These are phyloP conservation scores for Cordia subcordata DNA, from an alignment of 257 asterid species.

Conservation along the genomic window DNA sequence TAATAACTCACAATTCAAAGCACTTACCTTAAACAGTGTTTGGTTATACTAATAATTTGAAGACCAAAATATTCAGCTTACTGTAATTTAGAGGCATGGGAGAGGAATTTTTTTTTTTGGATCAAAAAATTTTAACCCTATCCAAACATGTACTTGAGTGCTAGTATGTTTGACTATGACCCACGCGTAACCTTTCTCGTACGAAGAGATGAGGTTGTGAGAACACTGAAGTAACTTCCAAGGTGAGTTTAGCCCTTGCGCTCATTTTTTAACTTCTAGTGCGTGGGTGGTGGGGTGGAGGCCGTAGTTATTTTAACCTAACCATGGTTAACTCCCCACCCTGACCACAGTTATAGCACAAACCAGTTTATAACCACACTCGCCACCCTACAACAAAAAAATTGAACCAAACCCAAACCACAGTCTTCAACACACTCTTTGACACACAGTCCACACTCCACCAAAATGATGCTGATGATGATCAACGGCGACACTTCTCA, in stretches of 20 bases:
- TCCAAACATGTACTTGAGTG: conserved; percentile 19
- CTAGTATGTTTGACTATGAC: conserved; percentile 7
- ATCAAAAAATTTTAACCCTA: not conserved
- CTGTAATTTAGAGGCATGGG: too few relatives aligned
- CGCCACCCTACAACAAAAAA: too few relatives aligned
- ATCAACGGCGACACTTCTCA: conserved; percentile 38
- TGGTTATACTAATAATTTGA: too few relatives aligned
- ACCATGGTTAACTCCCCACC: conserved; percentile 25
- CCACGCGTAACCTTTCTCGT: conserved; percentile 6
- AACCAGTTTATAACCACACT: conserved; percentile 39
- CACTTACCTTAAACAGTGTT: too few relatives aligned
- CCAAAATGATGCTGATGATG: conserved; percentile 31
- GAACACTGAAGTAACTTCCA: conserved; percentile 24
- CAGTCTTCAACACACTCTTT: too few relatives aligned
- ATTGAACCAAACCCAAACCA: too few relatives aligned
- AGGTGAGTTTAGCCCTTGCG: conserved; percentile 27
- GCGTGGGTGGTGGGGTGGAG: conserved; percentile 6
- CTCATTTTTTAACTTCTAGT: conserved; percentile 6
- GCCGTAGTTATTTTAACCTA: conserved; percentile 32
- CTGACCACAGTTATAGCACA: conserved; percentile 45
- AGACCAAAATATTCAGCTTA: too few relatives aligned
- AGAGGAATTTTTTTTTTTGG: too few relatives aligned
- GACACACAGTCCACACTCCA: too few relatives aligned
- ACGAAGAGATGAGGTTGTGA: conserved; percentile 13
- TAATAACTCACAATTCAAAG: too few relatives aligned